These are phyloP conservation scores for Yarrowia galli DNA, from an alignment of 1,139 yeast species.

Conservation along the genomic window DNA sequence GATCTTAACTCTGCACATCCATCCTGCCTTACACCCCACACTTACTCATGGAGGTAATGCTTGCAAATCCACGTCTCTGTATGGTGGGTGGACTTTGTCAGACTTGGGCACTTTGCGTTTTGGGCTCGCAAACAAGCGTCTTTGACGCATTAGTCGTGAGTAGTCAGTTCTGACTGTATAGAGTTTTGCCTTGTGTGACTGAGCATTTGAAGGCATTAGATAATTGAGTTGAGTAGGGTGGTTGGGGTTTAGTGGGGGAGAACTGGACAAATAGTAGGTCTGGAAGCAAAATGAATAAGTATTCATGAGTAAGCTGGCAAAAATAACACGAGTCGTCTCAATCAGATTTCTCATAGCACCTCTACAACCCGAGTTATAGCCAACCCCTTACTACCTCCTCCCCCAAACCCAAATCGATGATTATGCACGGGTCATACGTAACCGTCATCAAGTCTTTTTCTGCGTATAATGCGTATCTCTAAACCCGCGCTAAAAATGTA, in stretches of 20 bases:
- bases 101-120: background rate
- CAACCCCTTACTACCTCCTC: no score
- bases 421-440: constrained; percentile 4
- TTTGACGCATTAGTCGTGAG: constrained; percentile 2
- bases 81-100: background rate
- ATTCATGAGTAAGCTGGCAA: no score
- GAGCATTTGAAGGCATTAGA: constrained; percentile 29
- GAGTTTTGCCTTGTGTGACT: constrained; percentile 13
- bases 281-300: no score
- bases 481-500: constrained; percentile 1
- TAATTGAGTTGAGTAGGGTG: background rate
- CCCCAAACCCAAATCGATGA: background rate
- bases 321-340: background rate
- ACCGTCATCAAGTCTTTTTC: background rate
- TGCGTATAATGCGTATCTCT: background rate
- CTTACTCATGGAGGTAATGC: constrained; percentile 4
- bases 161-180: constrained; percentile 16
- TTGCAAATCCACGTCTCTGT: background rate
- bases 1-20: no score
- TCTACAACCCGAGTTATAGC: background rate
- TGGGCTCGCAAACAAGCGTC: background rate
- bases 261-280: background rate
- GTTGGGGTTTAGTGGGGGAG: no score
- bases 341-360: background rate
- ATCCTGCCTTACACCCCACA: background rate